These are phyloP conservation scores for Hortiboletus campestris DNA, from an alignment of 768 basidiomycete species.

Conservation along the genomic window DNA sequence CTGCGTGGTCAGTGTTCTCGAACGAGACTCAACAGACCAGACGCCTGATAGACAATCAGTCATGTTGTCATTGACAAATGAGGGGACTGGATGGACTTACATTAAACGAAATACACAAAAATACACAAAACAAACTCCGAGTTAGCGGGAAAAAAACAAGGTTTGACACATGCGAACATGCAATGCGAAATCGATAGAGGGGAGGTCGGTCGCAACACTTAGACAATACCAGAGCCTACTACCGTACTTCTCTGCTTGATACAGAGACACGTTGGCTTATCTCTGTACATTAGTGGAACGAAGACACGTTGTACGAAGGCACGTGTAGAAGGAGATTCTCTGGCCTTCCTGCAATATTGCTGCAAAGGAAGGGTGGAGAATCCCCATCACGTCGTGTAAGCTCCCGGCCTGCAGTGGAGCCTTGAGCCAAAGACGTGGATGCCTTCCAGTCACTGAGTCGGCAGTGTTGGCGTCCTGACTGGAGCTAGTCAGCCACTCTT, in stretches of 20 bases:
- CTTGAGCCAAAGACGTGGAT: slow-evolving; percentile 21
- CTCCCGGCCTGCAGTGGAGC: slow-evolving; percentile 19
- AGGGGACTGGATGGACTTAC: neutral
- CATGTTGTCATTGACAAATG: neutral
- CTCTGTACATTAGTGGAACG: neutral
- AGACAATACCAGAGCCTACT: neutral
- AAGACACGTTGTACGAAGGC: slow-evolving; percentile 14
- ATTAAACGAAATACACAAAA: too few relatives aligned
- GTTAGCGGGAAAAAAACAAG: neutral
- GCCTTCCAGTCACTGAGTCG: slow-evolving; percentile 1
- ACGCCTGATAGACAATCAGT: neutral
- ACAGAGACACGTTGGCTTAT: slow-evolving; percentile 2
- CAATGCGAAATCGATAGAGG: neutral
- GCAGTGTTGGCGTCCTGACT: neutral
- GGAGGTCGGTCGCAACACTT: neutral
- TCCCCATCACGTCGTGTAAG: slow-evolving; percentile 15
- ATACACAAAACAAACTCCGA: neutral
- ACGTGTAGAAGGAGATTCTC: slow-evolving; percentile 23
- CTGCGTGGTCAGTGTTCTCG: neutral
- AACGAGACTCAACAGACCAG: neutral
- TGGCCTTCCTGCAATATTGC: slow-evolving; percentile 16
- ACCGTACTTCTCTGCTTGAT: neutral
- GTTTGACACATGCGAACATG: neutral
- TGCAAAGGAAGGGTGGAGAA: slow-evolving; percentile 29
- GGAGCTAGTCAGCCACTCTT: neutral